Conservation (phyloP, 306 rosid genomes). For the Begonia fuchsioides region DNA sequence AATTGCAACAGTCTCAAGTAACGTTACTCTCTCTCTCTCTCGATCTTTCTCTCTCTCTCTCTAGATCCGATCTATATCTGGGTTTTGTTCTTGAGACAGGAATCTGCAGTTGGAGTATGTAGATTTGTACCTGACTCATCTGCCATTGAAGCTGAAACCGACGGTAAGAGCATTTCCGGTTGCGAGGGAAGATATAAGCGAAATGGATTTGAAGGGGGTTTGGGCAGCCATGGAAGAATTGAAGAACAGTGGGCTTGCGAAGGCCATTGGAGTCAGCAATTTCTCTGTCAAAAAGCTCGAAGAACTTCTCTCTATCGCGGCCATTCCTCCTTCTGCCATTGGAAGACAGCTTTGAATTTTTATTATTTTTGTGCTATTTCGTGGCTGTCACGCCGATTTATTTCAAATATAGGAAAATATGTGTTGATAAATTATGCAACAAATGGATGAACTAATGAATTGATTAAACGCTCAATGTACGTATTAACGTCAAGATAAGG, state of each 20-base stretch:
- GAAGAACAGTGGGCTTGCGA: slow-evolving; percentile 62
- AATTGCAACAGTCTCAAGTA: slow-evolving; percentile 6
- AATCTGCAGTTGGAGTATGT: slow-evolving; percentile 5
- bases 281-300: slow-evolving; percentile 58
- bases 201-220: slow-evolving; percentile 46
- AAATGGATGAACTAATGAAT: too few species aligned
- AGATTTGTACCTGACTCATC: slow-evolving; percentile 1
- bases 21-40: background rate
- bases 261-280: slow-evolving; percentile 70
- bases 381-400: too few species aligned
- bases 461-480: too few species aligned
- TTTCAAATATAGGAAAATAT: too few species aligned
- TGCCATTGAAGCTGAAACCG: background rate
- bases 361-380: too few species aligned
- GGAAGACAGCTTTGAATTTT: too few species aligned
- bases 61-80: background rate
- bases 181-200: slow-evolving; percentile 7
- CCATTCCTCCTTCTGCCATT: slow-evolving; percentile 44
- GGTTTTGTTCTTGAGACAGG: background rate
- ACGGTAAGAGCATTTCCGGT: background rate
- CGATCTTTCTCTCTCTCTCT: background rate
- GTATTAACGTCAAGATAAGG: too few species aligned
- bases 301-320: slow-evolving; percentile 38
- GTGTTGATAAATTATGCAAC: too few species aligned
- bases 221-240: slow-evolving; percentile 74